Conservation (phyloP, 768 basidiomycete species). For the Suillus occidentalis region DNA sequence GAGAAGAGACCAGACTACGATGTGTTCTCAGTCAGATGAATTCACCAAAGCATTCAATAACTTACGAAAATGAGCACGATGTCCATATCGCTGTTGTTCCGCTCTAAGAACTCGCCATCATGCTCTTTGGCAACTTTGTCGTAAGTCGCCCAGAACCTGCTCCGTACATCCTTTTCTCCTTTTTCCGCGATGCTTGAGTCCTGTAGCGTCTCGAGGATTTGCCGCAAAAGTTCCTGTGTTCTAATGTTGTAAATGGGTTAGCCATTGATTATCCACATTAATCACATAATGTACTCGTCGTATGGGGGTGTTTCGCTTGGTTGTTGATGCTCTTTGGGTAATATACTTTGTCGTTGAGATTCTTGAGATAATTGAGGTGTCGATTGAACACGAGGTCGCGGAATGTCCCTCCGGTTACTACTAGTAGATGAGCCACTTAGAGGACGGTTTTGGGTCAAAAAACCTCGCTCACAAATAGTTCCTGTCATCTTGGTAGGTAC, state of each 20-base stretch:
- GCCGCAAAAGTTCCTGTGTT: background rate
- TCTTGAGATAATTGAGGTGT: background rate
- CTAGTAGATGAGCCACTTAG: background rate
- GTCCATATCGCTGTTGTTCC: constrained; percentile 19
- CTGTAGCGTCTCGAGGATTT: constrained; percentile 3
- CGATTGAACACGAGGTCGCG: background rate
- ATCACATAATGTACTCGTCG: background rate
- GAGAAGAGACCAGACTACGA: constrained; percentile 10
- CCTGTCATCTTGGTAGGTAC: background rate
- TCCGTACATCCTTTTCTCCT: constrained; percentile 6
- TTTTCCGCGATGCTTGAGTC: background rate
- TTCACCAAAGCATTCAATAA: background rate
- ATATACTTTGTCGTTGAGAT: background rate
- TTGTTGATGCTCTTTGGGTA: background rate
- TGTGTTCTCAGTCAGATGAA: background rate
- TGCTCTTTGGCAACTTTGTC: constrained; percentile 14
- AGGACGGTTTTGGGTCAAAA: background rate
- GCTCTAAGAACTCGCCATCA: constrained; percentile 19
- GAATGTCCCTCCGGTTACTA: background rate
- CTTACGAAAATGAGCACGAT: constrained; percentile 25
- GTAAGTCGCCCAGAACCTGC: constrained; percentile 18
- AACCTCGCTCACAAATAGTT: background rate
- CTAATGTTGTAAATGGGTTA: background rate
- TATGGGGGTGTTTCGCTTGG: background rate
- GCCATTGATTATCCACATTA: background rate